phyloP scores from a whole-genome alignment of 1,284 basidiomycete species.

The Apiotrichum gracile region DNA sequence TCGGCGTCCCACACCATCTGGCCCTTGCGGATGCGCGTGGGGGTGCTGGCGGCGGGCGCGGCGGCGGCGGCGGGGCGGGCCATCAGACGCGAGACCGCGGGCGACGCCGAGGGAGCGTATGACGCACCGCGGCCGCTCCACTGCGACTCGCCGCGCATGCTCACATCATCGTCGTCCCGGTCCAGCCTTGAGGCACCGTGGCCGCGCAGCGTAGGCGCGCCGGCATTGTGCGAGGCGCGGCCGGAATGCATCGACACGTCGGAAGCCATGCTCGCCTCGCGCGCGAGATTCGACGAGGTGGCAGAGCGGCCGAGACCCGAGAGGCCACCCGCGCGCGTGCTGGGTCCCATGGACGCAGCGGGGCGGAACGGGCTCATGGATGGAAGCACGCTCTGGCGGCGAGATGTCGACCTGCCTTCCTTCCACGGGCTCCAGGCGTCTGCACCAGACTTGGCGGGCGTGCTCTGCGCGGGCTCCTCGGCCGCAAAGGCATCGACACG shows the following conservation, averaged over 20 bases:
- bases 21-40: slow-evolving; percentile 34
- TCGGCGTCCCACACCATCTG: slow-evolving; percentile 41
- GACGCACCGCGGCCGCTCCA: not conserved
- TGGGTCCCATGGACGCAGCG: slow-evolving; percentile 12
- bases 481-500: slow-evolving; percentile 23
- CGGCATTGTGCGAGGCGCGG: not conserved
- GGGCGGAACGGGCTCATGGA: slow-evolving; percentile 31
- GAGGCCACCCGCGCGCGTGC: slow-evolving; percentile 11
- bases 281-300: slow-evolving; percentile 21
- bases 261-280: slow-evolving; percentile 20
- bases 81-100: slow-evolving; percentile 1
- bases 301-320: slow-evolving; percentile 22
- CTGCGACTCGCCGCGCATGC: not conserved
- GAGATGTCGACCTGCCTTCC: slow-evolving; percentile 10
- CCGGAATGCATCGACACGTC: slow-evolving; percentile 26
- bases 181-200: slow-evolving; percentile 9
- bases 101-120: not conserved
- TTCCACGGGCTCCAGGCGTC: slow-evolving; percentile 37
- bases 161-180: slow-evolving; percentile 19
- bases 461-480: slow-evolving; percentile 3
- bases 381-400: slow-evolving; percentile 13
- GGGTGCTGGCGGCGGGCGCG: slow-evolving; percentile 9
- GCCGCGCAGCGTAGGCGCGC: not conserved
- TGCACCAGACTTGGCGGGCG: not conserved
- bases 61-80: not conserved